These are phyloP conservation scores for Apiotrichum veenhuisii DNA, from an alignment of 1,284 basidiomycete genomes.

Conservation along the genomic window DNA sequence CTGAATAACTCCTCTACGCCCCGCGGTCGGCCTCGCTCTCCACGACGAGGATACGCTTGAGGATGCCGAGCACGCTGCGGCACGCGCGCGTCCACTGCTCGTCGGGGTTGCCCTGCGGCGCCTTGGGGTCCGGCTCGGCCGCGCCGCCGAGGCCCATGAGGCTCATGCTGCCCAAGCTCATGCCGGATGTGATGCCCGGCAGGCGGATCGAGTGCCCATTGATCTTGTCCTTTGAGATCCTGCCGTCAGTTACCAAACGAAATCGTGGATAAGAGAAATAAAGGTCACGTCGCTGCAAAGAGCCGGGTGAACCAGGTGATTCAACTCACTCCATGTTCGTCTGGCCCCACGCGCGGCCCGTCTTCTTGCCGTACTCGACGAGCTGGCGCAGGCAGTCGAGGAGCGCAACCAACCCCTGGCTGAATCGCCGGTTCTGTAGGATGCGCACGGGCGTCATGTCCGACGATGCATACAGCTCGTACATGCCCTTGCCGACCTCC, in stretches of 20 bases:
- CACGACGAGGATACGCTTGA: conserved; percentile 60
- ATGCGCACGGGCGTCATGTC: conserved; percentile 73
- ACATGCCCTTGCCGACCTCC: conserved; percentile 73
- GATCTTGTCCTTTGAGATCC: conserved; percentile 90
- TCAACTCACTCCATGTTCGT: conserved; percentile 58
- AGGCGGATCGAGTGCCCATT: conserved; percentile 87
- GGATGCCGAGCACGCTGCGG: conserved; percentile 79
- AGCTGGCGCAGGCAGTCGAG: conserved; percentile 90
- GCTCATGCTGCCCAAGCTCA: conserved; percentile 50
- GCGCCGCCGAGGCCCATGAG: conserved; percentile 41
- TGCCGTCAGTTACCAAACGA: conserved; percentile 52
- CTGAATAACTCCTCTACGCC: background rate
- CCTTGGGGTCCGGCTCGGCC: conserved; percentile 6
- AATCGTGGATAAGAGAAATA: no score
- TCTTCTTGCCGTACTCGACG: conserved; percentile 72
- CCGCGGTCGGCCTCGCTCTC: conserved; percentile 39
- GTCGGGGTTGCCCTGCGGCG: conserved; percentile 53
- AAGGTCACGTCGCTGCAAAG: background rate
- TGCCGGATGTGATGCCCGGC: conserved; percentile 70
- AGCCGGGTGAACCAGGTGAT: conserved; percentile 5
- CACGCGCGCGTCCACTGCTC: conserved; percentile 94
- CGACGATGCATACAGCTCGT: conserved; percentile 83
- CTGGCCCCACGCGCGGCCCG: conserved; percentile 71
- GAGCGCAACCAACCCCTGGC: conserved; percentile 92
- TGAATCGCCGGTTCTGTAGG: conserved; percentile 90